Conservation (phyloP, 2,329 filamentous ascomycete species). For the Rugonectria rugulosa region DNA sequence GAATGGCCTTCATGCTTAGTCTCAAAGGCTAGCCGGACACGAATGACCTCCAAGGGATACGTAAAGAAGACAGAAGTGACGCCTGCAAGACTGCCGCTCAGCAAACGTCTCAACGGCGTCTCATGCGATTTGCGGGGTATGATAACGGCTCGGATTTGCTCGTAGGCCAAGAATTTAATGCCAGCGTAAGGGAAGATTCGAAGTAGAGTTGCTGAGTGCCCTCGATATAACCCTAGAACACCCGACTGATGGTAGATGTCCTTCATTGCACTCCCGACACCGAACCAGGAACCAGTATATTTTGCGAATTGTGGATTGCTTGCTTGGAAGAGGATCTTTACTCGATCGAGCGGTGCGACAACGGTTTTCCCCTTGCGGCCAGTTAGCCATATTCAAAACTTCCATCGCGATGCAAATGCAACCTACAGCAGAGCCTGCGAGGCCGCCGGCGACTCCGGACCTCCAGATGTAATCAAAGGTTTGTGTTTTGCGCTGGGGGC, state of each 20-base stretch:
- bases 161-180: conserved; percentile 98
- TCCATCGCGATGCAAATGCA: background rate
- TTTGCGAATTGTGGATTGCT: conserved; percentile 93
- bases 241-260: conserved; percentile 85
- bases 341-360: conserved; percentile 93
- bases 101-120: conserved; percentile 77
- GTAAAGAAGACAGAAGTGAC: conserved; percentile 95
- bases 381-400: conserved; percentile 16
- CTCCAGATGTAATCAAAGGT: conserved; percentile 85
- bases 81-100: conserved; percentile 79
- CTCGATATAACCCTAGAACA: conserved; percentile 80
- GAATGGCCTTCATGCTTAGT: conserved; percentile 78
- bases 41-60: conserved; percentile 91
- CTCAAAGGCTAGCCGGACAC: conserved; percentile 93
- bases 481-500: conserved; percentile 60
- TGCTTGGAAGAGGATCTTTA: conserved; percentile 98
- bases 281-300: conserved; percentile 89
- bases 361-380: conserved; percentile 82
- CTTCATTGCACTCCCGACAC: conserved; percentile 80
- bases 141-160: conserved; percentile 84
- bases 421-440: conserved; percentile 91
- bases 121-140: conserved; percentile 79
- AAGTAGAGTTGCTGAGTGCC: conserved; percentile 91
- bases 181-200: conserved; percentile 97
- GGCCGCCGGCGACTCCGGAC: conserved; percentile 84